These are phyloP conservation scores for Benincasa hispida DNA, from an alignment of 306 rosid genomes.

Conservation along the genomic window DNA sequence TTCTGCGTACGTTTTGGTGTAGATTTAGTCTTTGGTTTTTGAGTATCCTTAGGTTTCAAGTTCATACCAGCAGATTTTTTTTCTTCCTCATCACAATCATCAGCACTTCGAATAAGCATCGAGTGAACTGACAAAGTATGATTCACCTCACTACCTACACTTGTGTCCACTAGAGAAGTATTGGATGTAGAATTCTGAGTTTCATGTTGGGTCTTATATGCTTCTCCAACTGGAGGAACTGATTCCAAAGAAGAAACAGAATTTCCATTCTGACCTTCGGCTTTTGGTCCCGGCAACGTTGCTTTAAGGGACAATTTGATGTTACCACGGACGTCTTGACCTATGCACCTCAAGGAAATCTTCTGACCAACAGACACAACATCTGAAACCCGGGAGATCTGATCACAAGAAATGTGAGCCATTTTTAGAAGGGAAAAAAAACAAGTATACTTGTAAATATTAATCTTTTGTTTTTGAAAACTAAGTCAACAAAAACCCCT, in stretches of 20 bases:
- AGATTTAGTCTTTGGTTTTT: background rate
- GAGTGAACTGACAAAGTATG: constrained; percentile 34
- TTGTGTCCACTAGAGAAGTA: constrained; percentile 20
- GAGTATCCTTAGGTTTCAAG: constrained; percentile 21
- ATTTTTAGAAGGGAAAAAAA: background rate
- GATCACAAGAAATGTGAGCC: constrained; percentile 12
- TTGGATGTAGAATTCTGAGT: constrained; percentile 22
- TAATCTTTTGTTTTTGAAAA: no score
- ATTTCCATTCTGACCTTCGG: constrained; percentile 19
- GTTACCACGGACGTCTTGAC: constrained; percentile 92
- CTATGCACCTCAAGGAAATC: constrained; percentile 75
- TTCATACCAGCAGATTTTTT: constrained; percentile 39
- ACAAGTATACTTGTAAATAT: background rate
- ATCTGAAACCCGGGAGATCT: constrained; percentile 76
- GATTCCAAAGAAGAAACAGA: constrained; percentile 23
- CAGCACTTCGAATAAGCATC: constrained; percentile 71
- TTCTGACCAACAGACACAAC: constrained; percentile 69
- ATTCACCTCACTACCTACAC: constrained; percentile 19
- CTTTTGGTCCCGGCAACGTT: constrained; percentile 19
- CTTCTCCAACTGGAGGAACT: constrained; percentile 32
- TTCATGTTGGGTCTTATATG: constrained; percentile 15
- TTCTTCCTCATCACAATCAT: constrained; percentile 77
- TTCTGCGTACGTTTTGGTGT: no score
- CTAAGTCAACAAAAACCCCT: no score
- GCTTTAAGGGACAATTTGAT: constrained; percentile 88